Conservation (phyloP, 2,329 filamentous ascomycete species). For the Botrytis paeoniae region DNA sequence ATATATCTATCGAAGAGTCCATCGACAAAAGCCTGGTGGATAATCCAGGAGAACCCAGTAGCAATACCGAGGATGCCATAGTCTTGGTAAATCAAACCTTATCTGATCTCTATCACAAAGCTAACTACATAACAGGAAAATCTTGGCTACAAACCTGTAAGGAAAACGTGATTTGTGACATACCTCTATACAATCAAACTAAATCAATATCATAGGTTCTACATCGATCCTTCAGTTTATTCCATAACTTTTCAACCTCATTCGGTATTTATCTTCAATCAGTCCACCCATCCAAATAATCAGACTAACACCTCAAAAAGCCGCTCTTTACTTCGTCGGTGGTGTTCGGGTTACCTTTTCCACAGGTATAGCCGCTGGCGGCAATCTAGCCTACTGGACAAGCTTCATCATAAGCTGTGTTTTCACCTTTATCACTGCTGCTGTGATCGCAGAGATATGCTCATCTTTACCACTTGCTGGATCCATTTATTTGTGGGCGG, state of each 20-base stretch:
- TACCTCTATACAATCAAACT: background rate
- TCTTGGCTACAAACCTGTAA: constrained; percentile 54
- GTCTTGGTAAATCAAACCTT: background rate
- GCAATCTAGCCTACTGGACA: constrained; percentile 60
- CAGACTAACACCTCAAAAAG: background rate
- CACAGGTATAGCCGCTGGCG: constrained; percentile 60
- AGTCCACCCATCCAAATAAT: background rate
- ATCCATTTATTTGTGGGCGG: constrained; percentile 24
- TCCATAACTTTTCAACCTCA: constrained; percentile 58
- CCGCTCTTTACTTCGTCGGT: constrained; percentile 59
- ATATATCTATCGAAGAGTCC: background rate
- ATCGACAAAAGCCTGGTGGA: background rate
- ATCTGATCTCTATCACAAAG: background rate
- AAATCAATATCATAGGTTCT: constrained; percentile 34
- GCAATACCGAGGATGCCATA: background rate
- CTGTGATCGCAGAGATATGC: constrained; percentile 24
- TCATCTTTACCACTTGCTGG: constrained; percentile 21
- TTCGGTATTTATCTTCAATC: constrained; percentile 40
- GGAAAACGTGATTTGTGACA: constrained; percentile 24
- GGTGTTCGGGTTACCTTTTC: constrained; percentile 59
- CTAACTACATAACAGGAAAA: constrained; percentile 40
- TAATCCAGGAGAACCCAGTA: background rate
- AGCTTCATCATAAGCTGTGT: constrained; percentile 46
- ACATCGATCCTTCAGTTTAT: constrained; percentile 53
- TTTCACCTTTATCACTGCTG: constrained; percentile 23